Percentiles rank a stretch among this genome's conserved stretches.
These are phyloP conservation scores for Ceratobasidium sp. DNA, from an alignment of 1,284 basidiomycete species.

Conservation along the genomic window DNA sequence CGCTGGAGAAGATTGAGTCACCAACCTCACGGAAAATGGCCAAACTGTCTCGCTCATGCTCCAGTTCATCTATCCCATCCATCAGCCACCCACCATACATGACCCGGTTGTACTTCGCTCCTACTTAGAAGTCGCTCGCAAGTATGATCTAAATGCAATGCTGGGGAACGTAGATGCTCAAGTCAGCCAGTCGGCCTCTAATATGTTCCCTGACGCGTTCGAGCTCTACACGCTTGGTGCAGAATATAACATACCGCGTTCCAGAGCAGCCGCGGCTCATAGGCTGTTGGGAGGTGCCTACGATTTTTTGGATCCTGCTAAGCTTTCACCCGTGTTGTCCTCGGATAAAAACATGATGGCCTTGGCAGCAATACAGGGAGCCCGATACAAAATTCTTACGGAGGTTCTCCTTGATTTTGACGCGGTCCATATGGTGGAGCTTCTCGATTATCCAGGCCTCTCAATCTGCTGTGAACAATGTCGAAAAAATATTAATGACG, in stretches of 20 bases:
- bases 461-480: background rate
- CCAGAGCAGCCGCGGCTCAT: conserved; percentile 3
- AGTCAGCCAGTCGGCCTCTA: background rate
- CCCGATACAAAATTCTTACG: conserved; percentile 7
- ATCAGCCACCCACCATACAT: background rate
- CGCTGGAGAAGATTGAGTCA: background rate
- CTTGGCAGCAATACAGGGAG: conserved; percentile 13
- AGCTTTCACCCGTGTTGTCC: background rate
- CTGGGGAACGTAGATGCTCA: conserved; percentile 8
- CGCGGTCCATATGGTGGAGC: background rate
- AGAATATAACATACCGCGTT: conserved; percentile 10
- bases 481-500: background rate
- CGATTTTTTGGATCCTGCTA: conserved; percentile 10
- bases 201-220: background rate
- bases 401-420: conserved; percentile 13
- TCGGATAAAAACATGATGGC: background rate
- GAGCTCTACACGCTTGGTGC: background rate
- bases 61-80: conserved; percentile 14
- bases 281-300: background rate
- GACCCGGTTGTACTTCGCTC: background rate
- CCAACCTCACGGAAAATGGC: background rate
- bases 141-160: conserved; percentile 22
- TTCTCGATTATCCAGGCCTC: no score
- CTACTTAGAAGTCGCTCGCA: conserved; percentile 16
- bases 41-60: conserved; percentile 9